phyloP scores from a whole-genome alignment of 345 rosid species.

The Syzygium grande region DNA sequence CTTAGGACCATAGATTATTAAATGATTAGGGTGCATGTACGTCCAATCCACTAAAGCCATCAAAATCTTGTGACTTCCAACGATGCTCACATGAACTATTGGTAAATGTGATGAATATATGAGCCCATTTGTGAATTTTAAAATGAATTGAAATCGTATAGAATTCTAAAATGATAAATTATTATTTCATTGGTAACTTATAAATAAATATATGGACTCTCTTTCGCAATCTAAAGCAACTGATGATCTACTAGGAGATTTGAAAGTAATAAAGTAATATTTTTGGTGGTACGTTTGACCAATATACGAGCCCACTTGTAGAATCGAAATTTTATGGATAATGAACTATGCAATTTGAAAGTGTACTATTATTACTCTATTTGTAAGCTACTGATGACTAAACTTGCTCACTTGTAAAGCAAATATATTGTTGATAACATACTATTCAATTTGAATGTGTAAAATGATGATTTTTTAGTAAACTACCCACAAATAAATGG shows the following conservation, averaged over 20 bases:
- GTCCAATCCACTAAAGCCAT: neutral
- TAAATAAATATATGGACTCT: neutral
- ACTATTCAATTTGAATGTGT: neutral
- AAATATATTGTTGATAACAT: neutral
- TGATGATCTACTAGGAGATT: neutral
- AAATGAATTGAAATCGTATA: neutral
- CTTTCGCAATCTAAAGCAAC: neutral
- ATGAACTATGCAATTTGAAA: neutral
- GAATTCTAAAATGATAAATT: neutral
- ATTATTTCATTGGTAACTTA: neutral
- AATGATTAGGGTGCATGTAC: neutral
- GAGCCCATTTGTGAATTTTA: neutral
- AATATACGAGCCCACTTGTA: neutral
- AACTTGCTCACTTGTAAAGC: neutral
- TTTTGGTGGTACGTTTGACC: fast-evolving
- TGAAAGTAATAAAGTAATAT: neutral
- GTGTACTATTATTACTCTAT: neutral
- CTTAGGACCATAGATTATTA: neutral
- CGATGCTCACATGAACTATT: neutral
- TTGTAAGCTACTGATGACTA: neutral
- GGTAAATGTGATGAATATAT: neutral
- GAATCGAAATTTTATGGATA: neutral
- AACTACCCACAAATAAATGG: neutral
- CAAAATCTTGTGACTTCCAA: neutral
- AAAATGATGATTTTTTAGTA: neutral